These are phyloP conservation scores for Zygosaccharomyces sapae DNA, from an alignment of 1,139 yeast genomes.

Conservation along the genomic window DNA sequence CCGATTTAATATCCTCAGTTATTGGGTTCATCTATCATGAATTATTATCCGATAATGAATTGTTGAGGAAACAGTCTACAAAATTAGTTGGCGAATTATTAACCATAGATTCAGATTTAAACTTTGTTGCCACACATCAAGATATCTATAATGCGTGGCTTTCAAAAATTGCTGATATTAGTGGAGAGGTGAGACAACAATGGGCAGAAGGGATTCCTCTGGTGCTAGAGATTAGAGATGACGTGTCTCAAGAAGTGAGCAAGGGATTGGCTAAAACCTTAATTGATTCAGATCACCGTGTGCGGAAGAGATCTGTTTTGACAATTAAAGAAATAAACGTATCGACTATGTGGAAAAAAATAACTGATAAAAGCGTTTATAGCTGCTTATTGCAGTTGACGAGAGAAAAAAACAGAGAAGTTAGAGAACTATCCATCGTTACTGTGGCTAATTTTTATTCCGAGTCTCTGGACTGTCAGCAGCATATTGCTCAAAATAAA, in stretches of 20 bases:
- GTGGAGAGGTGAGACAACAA: slow-evolving; percentile 56
- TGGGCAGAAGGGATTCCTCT: slow-evolving; percentile 63
- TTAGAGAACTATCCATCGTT: slow-evolving; percentile 59
- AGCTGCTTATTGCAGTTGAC: slow-evolving; percentile 56
- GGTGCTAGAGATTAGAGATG: slow-evolving; percentile 46
- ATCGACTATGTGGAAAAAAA: slow-evolving; percentile 41
- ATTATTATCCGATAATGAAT: slow-evolving; percentile 63
- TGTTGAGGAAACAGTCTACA: slow-evolving; percentile 65
- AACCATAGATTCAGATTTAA: slow-evolving; percentile 47
- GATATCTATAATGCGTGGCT: slow-evolving; percentile 70
- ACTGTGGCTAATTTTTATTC: slow-evolving; percentile 54
- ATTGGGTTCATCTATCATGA: slow-evolving; percentile 82
- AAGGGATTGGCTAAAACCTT: slow-evolving; percentile 64
- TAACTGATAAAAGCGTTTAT: slow-evolving; percentile 48
- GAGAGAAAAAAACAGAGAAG: slow-evolving; percentile 63
- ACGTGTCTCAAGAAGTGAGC: slow-evolving; percentile 48
- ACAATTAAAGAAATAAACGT: slow-evolving; percentile 44
- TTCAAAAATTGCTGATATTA: slow-evolving; percentile 67
- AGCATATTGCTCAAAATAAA: slow-evolving; percentile 24
- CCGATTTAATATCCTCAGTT: slow-evolving; percentile 68
- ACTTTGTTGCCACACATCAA: slow-evolving; percentile 57
- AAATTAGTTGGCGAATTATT: slow-evolving; percentile 68
- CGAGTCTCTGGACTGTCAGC: slow-evolving; percentile 25
- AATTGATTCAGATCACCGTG: slow-evolving; percentile 72
- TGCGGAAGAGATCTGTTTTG: slow-evolving; percentile 58